Evolutionary conservation across 768 basidiomycete genomes (phyloP).

Genomic region (Sporobolomyces roseus): DNA sequence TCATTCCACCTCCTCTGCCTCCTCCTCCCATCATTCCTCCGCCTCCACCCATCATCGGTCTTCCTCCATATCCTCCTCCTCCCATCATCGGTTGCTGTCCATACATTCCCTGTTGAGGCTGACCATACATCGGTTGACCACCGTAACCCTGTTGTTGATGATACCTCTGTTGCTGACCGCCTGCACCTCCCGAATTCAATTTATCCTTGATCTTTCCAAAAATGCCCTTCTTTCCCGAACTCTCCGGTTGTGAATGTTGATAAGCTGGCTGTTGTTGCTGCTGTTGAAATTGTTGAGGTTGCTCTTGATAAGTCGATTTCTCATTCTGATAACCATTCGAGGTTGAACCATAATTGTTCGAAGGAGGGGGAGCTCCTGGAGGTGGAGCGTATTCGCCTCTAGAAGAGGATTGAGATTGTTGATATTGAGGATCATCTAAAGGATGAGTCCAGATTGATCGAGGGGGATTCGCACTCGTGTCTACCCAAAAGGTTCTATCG

Average conservation of each 20-base stretch:
- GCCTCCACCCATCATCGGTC: slow-evolving; percentile 4
- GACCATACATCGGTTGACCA: slow-evolving; percentile 12
- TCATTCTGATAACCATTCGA: neutral
- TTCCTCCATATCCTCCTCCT: neutral
- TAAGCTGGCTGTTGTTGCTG: neutral
- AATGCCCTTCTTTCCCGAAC: slow-evolving; percentile 5
- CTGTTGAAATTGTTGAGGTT: no score
- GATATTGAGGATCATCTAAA: slow-evolving; percentile 63
- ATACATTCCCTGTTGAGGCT: neutral
- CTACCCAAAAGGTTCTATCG: slow-evolving; percentile 29
- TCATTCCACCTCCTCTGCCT: slow-evolving; percentile 33
- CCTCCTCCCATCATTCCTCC: slow-evolving; percentile 23
- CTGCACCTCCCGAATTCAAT: slow-evolving; percentile 4
- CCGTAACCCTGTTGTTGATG: slow-evolving; percentile 17
- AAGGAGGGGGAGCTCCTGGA: slow-evolving; percentile 28
- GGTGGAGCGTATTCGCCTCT: slow-evolving; percentile 27
- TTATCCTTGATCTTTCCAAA: slow-evolving; percentile 26
- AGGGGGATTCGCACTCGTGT: slow-evolving; percentile 53
- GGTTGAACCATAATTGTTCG: neutral
- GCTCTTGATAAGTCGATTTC: neutral
- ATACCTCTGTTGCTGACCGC: neutral
- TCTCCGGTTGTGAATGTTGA: neutral
- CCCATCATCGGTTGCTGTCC: slow-evolving; percentile 3
- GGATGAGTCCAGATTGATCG: slow-evolving; percentile 71
- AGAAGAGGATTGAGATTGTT: slow-evolving; percentile 55